Evolutionary conservation across 2,329 filamentous ascomycete species (phyloP).

Genomic region (Penicillium sp.): DNA sequence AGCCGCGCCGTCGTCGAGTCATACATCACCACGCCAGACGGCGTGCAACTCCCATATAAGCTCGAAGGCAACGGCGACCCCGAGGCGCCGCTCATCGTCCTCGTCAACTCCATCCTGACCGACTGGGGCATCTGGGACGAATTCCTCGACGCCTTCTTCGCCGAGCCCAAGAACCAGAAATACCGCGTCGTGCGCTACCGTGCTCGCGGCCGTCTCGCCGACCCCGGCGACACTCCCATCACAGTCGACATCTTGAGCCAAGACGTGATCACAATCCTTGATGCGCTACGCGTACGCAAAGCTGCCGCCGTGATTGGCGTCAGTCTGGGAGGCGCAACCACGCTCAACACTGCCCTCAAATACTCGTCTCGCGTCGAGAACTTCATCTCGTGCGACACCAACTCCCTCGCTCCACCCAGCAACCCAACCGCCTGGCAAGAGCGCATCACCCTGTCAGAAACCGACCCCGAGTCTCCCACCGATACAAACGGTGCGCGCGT

Average conservation of each 20-base stretch:
- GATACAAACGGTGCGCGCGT: slow-evolving; percentile 50
- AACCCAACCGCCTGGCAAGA: slow-evolving; percentile 79
- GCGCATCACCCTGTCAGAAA: slow-evolving; percentile 64
- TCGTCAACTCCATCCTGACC: slow-evolving; percentile 77
- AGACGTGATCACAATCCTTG: slow-evolving; percentile 64
- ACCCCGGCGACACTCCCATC: slow-evolving; percentile 41
- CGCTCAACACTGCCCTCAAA: slow-evolving; percentile 66
- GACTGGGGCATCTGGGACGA: slow-evolving; percentile 77
- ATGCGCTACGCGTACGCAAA: slow-evolving; percentile 64
- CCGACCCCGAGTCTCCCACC: slow-evolving; percentile 38
- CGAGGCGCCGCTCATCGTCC: slow-evolving; percentile 67
- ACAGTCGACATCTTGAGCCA: slow-evolving; percentile 63
- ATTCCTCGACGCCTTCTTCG: slow-evolving; percentile 60
- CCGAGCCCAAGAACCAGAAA: slow-evolving; percentile 50
- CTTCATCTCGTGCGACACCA: slow-evolving; percentile 77
- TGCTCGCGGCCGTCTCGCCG: slow-evolving; percentile 61
- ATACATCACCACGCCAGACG: slow-evolving; percentile 65
- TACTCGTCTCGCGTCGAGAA: slow-evolving; percentile 57
- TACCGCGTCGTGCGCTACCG: slow-evolving; percentile 76
- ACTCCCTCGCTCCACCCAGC: slow-evolving; percentile 64
- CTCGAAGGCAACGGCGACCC: slow-evolving; percentile 68
- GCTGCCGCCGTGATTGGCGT: slow-evolving; percentile 70
- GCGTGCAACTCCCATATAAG: slow-evolving; percentile 65
- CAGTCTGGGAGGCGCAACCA: slow-evolving; percentile 75
- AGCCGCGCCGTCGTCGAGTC: slow-evolving; percentile 59